phyloP scores from a whole-genome alignment of 2,329 filamentous ascomycete genomes.

The Phialophora tarda region DNA sequence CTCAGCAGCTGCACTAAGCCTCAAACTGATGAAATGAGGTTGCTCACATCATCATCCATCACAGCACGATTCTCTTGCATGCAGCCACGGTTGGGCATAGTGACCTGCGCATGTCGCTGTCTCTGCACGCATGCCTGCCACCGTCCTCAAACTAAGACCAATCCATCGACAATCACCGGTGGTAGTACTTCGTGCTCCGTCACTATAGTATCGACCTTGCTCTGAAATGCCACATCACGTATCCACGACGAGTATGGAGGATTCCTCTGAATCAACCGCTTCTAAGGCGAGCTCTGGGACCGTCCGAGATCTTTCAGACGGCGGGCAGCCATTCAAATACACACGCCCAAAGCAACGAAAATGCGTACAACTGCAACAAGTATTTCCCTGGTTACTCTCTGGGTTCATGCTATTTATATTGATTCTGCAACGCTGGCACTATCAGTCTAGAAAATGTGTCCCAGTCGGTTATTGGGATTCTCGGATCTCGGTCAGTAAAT shows the following conservation, averaged over 20 bases:
- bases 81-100: too few relatives aligned
- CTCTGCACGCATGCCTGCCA: too few relatives aligned
- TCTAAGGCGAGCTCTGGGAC: neutral
- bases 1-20: slow-evolving; percentile 5
- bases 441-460: slow-evolving; percentile 1
- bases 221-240: neutral
- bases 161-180: neutral
- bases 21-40: neutral
- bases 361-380: slow-evolving; percentile 4
- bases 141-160: too few relatives aligned
- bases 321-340: slow-evolving; percentile 9
- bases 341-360: slow-evolving; percentile 1
- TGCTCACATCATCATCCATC: slow-evolving; percentile 14
- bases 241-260: neutral
- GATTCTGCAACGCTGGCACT: slow-evolving; percentile 4
- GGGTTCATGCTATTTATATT: slow-evolving; percentile 1
- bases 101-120: too few relatives aligned
- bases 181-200: neutral
- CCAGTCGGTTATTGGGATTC: slow-evolving; percentile 9
- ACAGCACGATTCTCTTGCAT: neutral
- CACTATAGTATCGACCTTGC: neutral
- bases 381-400: slow-evolving; percentile 7
- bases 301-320: slow-evolving; percentile 9
- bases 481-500: slow-evolving; percentile 13
- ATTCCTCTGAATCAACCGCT: neutral